Base-by-base conservation (phyloP, 805 yeast species). In the Ogataea parapolymorpha region DNA sequence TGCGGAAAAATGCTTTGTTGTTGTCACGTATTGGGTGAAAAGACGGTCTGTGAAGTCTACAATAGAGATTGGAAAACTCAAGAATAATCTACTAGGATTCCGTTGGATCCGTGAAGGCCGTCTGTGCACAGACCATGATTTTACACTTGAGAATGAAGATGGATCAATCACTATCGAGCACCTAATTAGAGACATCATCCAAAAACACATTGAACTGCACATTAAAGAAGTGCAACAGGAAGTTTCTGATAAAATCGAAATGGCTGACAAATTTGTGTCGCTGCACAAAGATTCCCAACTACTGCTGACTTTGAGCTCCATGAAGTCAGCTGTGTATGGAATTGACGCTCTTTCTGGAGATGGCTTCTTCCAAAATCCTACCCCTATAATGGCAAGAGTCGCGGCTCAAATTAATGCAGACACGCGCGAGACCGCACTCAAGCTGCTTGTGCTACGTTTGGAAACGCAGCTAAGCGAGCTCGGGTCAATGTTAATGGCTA, bases 1-100 rank as follows among this genome's bases (percentile, higher is more conserved):
- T 42, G 69, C 80, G 10, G 79, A 77, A 8, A 69, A 71, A 40
- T 73, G 79, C 18, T 60, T 72, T 15, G 73, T 86, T 10, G 59
- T 71, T 3, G 66, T 85, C 2, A 72, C 75, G 35, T 86, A 85
- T 60, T 86, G 95, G 91, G 67, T 72, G 7, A 68, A 67, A 42
- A 65, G 74, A 32, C 74, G 70, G 24, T 65, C 70, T 35, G 69
- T 72, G 53, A 69, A 68, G 34, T 77, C 82, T 2, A 71, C 72
- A 32, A 68, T 82, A 24, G 85, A 82, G 48, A 72, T 84, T 37
- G 85, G 86, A 0, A 63, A 80, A n/a, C 49, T 54, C 18, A 74
- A 71, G 49, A 56, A 62, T 17, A 67, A 73, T 48, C 67, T 72
- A 24, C 61, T 82, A 22, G 72, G 72, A 22, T 74, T 75, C 51